Evolutionary conservation across 345 rosid species (phyloP).

Genomic region (Stellera chamaejasme): DNA sequence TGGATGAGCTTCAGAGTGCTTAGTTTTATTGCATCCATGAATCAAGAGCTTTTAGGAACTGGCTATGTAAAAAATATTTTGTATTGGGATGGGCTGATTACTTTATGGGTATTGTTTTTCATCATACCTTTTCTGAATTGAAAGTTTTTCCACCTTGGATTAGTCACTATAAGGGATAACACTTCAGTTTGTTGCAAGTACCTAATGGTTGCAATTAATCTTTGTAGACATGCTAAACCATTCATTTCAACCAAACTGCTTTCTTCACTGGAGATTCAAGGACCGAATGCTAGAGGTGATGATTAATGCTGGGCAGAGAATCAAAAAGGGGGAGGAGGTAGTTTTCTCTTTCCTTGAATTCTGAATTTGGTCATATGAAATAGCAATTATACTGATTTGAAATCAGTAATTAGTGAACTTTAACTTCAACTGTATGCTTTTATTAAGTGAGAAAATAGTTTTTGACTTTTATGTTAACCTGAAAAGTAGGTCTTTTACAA

Average conservation of each 20-base stretch:
- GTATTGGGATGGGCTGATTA: no score
- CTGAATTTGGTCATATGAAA: constrained; percentile 6
- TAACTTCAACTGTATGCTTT: constrained; percentile 5
- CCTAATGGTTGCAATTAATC: constrained; percentile 2
- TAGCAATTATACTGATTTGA: no score
- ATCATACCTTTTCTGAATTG: not conserved
- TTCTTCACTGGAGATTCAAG: constrained; percentile 90
- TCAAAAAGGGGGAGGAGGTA: constrained; percentile 89
- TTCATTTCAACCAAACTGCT: constrained; percentile 84
- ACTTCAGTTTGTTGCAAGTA: not conserved
- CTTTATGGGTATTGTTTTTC: not conserved
- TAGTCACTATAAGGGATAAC: not conserved
- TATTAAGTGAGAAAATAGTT: not conserved
- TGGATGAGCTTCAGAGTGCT: no score
- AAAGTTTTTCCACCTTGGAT: not conserved
- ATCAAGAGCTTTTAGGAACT: no score
- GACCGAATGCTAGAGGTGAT: constrained; percentile 96
- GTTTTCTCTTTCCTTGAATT: constrained; percentile 4
- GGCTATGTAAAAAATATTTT: no score
- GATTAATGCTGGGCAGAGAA: constrained; percentile 85
- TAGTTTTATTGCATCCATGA: no score
- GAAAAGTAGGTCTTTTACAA: no score
- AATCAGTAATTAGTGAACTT: not conserved
- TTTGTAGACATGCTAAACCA: constrained; percentile 90
- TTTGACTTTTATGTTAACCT: no score